Percentiles rank a stretch among this genome's conserved stretches.
Evolutionary conservation across 176 grass and related monocot genomes (phyloP).

Genomic region (Rhynchospora tenuis): DNA sequence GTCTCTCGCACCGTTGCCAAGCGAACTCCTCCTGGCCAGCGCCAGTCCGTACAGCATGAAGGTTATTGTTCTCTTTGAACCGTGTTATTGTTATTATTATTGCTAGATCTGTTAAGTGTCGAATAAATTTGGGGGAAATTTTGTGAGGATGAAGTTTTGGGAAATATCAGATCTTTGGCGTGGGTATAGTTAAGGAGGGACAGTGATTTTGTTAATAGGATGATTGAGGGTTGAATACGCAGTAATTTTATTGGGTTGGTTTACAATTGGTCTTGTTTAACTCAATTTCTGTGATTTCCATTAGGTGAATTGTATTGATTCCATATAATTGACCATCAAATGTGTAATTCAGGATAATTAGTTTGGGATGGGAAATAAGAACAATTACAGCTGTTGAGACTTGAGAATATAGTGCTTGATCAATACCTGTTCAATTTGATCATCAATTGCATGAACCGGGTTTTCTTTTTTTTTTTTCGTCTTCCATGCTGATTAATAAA

Average conservation of each 20-base stretch:
- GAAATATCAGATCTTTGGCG: neutral
- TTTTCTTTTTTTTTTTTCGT: neutral
- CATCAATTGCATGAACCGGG: neutral
- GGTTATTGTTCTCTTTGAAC: slow-evolving; percentile 31
- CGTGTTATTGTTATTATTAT: neutral
- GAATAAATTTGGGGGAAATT: neutral
- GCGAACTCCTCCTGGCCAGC: slow-evolving; percentile 58
- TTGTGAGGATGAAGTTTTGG: neutral
- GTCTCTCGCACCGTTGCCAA: slow-evolving; percentile 77
- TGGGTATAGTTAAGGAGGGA: neutral
- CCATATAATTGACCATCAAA: neutral
- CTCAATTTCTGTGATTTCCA: neutral
- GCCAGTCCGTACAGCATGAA: slow-evolving; percentile 92
- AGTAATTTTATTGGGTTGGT: neutral
- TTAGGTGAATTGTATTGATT: neutral
- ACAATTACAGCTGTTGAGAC: neutral
- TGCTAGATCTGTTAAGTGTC: slow-evolving; percentile 1
- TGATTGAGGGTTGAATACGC: neutral
- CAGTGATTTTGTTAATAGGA: neutral
- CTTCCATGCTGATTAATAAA: neutral
- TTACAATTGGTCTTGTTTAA: neutral
- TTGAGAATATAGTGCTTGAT: neutral
- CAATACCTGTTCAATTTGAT: neutral
- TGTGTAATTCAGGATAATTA: neutral
- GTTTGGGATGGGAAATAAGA: neutral